Conservation (phyloP, 2,329 filamentous ascomycete species). For the Aureobasidium sp. region DNA sequence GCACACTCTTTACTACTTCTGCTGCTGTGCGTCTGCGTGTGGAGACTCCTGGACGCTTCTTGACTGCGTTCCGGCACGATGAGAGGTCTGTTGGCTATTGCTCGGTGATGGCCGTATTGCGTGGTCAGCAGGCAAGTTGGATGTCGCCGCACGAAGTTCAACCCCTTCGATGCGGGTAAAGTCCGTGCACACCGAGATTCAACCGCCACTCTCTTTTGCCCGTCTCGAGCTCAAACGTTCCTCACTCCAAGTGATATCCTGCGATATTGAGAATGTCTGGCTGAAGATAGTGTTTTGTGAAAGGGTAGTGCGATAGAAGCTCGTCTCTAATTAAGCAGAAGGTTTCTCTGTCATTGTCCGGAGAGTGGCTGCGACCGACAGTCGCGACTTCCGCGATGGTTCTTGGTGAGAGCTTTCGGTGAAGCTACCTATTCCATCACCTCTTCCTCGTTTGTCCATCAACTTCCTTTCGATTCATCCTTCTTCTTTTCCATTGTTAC, state of each 20-base stretch:
- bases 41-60: background rate
- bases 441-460: background rate
- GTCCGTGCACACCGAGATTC: conserved; percentile 2
- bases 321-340: background rate
- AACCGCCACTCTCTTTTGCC: background rate
- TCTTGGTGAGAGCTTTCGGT: background rate
- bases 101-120: conserved; percentile 7
- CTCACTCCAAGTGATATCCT: background rate
- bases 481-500: background rate
- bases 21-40: background rate
- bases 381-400: conserved; percentile 1
- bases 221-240: background rate
- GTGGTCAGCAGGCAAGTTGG: conserved; percentile 16
- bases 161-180: background rate
- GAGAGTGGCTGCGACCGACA: background rate
- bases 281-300: background rate
- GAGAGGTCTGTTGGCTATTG: background rate
- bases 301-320: background rate
- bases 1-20: conserved; percentile 2
- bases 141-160: conserved; percentile 9
- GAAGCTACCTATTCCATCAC: background rate
- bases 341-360: background rate
- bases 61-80: background rate
- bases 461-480: background rate
- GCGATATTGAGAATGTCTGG: background rate